Evolutionary conservation across 2,329 filamentous ascomycete genomes (phyloP).

Genomic region (Ophiostoma himal-ulmi): DNA sequence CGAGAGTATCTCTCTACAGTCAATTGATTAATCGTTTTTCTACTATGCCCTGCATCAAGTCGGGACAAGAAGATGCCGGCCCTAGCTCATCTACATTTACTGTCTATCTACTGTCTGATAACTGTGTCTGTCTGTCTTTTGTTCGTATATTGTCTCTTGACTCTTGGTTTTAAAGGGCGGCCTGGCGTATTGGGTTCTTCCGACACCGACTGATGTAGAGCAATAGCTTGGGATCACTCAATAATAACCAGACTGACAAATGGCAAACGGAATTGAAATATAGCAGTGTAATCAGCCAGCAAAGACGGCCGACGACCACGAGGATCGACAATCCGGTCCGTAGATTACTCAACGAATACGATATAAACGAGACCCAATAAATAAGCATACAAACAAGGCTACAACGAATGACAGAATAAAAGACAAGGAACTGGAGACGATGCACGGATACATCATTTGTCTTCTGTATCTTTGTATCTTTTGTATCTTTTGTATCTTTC

Average conservation of each 20-base stretch:
- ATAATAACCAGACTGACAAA: too few relatives aligned
- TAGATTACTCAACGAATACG: constrained; percentile 7
- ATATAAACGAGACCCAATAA: constrained; percentile 7
- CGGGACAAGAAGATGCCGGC: constrained; percentile 2
- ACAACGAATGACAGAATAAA: neutral
- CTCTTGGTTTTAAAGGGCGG: neutral
- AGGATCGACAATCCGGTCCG: neutral
- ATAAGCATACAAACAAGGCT: constrained; percentile 8
- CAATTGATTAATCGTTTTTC: neutral
- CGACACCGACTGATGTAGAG: neutral
- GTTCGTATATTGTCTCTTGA: neutral
- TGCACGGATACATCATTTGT: neutral
- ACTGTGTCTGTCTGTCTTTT: neutral
- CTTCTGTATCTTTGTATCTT: neutral
- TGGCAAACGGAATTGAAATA: neutral
- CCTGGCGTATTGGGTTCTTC: neutral
- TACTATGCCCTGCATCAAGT: neutral
- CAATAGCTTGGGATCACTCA: too few relatives aligned
- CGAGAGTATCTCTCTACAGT: neutral
- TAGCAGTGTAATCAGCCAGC: neutral
- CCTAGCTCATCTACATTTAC: neutral
- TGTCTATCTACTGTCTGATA: neutral
- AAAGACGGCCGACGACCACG: neutral
- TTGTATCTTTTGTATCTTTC: neutral
- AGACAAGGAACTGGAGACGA: neutral